These are phyloP conservation scores for Adenanthera pavonina DNA, from an alignment of 306 rosid genomes.

Conservation along the genomic window DNA sequence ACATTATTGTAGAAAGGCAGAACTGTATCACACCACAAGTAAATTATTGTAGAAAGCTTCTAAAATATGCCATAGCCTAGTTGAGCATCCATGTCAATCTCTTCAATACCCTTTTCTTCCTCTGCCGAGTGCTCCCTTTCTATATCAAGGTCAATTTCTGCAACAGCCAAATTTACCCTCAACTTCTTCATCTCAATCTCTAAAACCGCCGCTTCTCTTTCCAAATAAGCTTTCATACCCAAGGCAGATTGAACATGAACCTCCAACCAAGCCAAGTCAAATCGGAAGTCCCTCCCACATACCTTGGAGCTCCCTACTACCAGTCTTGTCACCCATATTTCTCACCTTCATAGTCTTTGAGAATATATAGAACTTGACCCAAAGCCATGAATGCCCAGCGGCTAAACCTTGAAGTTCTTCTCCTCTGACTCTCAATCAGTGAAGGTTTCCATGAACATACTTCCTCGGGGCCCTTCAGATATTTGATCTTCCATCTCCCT, in stretches of 20 bases:
- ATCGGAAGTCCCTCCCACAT: conserved; percentile 52
- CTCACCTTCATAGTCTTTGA: conserved; percentile 43
- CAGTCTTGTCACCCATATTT: conserved; percentile 36
- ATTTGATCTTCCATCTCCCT: background rate
- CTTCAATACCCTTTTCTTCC: conserved; percentile 39
- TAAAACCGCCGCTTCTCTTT: conserved; percentile 44
- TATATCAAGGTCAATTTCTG: conserved; percentile 36
- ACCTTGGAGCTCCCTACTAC: conserved; percentile 13
- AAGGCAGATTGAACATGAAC: conserved; percentile 48
- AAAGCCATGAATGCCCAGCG: conserved; percentile 50
- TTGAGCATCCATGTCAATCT: conserved; percentile 38
- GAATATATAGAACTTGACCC: conserved; percentile 45
- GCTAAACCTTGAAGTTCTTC: conserved; percentile 24
- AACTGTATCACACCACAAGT: background rate
- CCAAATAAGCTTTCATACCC: conserved; percentile 35
- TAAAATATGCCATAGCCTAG: conserved; percentile 48
- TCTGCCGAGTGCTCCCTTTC: conserved; percentile 35
- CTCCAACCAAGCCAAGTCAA: conserved; percentile 53
- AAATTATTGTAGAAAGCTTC: background rate
- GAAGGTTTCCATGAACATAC: conserved; percentile 45
- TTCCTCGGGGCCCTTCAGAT: conserved; percentile 37
- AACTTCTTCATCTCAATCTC: conserved; percentile 46
- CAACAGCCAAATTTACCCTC: conserved; percentile 38
- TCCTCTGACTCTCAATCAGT: conserved; percentile 33
- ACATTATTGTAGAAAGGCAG: too few species aligned